Evolutionary conservation across 1,139 yeast species (phyloP).

Genomic region (Arxiozyma slooffiae): DNA sequence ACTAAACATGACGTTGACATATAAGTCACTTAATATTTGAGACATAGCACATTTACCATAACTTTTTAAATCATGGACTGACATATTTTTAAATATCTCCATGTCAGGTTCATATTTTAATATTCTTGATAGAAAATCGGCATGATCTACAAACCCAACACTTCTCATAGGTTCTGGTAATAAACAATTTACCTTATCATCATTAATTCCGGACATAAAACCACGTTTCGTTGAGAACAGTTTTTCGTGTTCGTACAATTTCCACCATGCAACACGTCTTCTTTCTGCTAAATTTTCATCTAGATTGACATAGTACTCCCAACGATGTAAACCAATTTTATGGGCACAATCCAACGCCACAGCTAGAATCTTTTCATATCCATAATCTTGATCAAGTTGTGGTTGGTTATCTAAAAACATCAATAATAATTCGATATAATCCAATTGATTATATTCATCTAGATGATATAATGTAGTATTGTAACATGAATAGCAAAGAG

Average conservation of each 20-base stretch:
- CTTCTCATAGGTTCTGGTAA: slow-evolving; percentile 20
- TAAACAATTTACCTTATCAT: slow-evolving; percentile 19
- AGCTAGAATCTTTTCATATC: slow-evolving; percentile 20
- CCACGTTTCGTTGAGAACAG: slow-evolving; percentile 12
- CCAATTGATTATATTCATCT: slow-evolving; percentile 17
- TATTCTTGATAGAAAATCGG: slow-evolving; percentile 16
- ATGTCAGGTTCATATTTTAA: slow-evolving; percentile 6
- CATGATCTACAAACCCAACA: slow-evolving; percentile 20
- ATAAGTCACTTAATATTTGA: slow-evolving; percentile 16
- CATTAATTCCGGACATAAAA: slow-evolving; percentile 17
- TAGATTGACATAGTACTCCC: slow-evolving; percentile 22
- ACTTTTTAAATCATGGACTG: slow-evolving; percentile 9
- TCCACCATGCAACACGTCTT: slow-evolving; percentile 21
- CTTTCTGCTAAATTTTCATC: slow-evolving; percentile 20
- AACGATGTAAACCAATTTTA: slow-evolving; percentile 19
- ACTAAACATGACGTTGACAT: slow-evolving; percentile 16
- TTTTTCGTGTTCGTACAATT: slow-evolving; percentile 18
- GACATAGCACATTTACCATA: slow-evolving; percentile 17
- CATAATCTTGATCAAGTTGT: slow-evolving; percentile 20
- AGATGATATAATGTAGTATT: slow-evolving; percentile 21
- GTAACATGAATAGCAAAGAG: slow-evolving; percentile 20
- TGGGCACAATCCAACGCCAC: slow-evolving; percentile 20
- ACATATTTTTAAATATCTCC: slow-evolving; percentile 10
- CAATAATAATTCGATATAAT: slow-evolving; percentile 23
- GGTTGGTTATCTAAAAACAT: slow-evolving; percentile 17